phyloP scores from a whole-genome alignment of 2,329 filamentous ascomycete species.

The Dothistroma septosporum region DNA sequence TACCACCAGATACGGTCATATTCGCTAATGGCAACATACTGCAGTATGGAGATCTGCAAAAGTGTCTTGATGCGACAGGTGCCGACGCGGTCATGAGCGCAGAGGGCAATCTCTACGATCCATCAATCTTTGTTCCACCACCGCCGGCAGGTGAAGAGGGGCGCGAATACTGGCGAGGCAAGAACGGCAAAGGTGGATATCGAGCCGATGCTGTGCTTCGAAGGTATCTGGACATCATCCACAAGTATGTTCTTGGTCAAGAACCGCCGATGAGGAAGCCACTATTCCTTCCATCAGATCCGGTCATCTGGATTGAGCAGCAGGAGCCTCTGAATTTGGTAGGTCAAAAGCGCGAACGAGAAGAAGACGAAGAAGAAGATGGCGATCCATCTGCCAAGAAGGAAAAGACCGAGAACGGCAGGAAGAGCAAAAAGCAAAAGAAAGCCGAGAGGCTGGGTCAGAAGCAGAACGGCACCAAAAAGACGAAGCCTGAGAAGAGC shows the following conservation, averaged over 20 bases:
- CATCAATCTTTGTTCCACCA: constrained; percentile 71
- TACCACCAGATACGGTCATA: constrained; percentile 83
- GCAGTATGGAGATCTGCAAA: constrained; percentile 69
- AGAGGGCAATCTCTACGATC: constrained; percentile 90
- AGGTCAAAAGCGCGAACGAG: constrained; percentile 6
- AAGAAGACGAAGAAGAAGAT: not conserved
- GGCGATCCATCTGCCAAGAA: constrained; percentile 24
- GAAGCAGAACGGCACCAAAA: not conserved
- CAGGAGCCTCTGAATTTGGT: not conserved
- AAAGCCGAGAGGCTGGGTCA: not conserved
- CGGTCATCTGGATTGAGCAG: constrained; percentile 35
- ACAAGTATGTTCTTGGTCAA: constrained; percentile 66
- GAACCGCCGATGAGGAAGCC: constrained; percentile 64
- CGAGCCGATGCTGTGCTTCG: constrained; percentile 82
- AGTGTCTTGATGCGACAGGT: constrained; percentile 76
- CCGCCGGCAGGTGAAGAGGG: constrained; percentile 63
- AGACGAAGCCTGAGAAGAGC: constrained; percentile 46
- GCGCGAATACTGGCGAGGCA: constrained; percentile 81
- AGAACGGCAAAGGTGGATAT: constrained; percentile 75
- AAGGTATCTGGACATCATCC: constrained; percentile 85
- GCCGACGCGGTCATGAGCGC: constrained; percentile 94
- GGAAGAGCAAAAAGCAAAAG: not conserved
- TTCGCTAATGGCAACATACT: constrained; percentile 97
- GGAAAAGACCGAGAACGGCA: constrained; percentile 7
- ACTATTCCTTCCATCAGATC: constrained; percentile 64